Percentiles rank a stretch among this genome's conserved stretches.
Conservation (phyloP, 345 rosid genomes). For the Eucalyptus pauciflora region DNA sequence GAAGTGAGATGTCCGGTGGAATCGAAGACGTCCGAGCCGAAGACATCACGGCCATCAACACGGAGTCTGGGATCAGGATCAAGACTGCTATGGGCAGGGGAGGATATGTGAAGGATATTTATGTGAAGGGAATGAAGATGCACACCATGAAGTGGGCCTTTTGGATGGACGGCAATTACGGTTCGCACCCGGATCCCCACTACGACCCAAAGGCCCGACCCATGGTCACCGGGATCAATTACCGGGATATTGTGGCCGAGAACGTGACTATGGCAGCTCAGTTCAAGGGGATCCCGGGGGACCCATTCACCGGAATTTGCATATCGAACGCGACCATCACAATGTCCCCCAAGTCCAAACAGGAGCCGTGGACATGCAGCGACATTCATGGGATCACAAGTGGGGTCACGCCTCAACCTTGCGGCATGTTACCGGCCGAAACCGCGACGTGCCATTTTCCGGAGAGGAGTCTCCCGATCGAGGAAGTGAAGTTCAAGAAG, state of each 20-base stretch:
- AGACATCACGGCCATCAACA: slow-evolving; percentile 53
- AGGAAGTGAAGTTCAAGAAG: slow-evolving; percentile 38
- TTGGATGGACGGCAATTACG: slow-evolving; percentile 72
- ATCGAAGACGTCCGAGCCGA: slow-evolving; percentile 75
- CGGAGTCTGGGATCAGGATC: slow-evolving; percentile 73
- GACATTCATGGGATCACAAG: slow-evolving; percentile 45
- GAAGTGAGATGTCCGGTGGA: slow-evolving; percentile 83
- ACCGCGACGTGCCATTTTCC: slow-evolving; percentile 55
- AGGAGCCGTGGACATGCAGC: slow-evolving; percentile 59
- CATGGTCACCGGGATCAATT: slow-evolving; percentile 38
- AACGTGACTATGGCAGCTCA: slow-evolving; percentile 58
- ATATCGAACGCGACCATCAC: slow-evolving; percentile 56
- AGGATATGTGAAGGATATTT: slow-evolving; percentile 51
- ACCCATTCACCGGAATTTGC: slow-evolving; percentile 57
- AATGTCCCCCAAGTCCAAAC: slow-evolving; percentile 44
- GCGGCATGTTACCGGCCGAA: slow-evolving; percentile 32
- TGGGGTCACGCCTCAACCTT: slow-evolving; percentile 41
- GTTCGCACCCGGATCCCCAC: slow-evolving; percentile 49
- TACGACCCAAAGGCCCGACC: slow-evolving; percentile 79
- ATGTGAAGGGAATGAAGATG: slow-evolving; percentile 42
- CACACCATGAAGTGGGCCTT: slow-evolving; percentile 80
- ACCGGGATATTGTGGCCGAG: slow-evolving; percentile 53
- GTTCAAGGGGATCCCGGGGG: slow-evolving; percentile 50
- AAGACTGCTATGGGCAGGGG: slow-evolving; percentile 73
- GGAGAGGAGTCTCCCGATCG: slow-evolving; percentile 40